A percentile compares a stretch with the other conserved stretches of the same genome.
Conservation (phyloP, 805 yeast genomes). For the Yarrowia divulgata region DNA sequence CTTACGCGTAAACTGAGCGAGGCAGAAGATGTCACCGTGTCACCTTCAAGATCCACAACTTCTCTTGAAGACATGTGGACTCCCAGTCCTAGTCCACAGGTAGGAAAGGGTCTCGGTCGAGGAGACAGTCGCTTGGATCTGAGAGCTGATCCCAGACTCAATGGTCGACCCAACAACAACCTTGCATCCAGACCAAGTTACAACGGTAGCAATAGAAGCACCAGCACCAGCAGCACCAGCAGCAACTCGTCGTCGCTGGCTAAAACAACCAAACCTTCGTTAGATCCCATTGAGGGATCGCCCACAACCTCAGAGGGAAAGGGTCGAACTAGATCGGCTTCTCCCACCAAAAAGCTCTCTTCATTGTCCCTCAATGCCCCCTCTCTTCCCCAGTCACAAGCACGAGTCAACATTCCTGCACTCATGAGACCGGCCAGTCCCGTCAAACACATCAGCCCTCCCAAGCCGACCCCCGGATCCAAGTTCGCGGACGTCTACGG, state of each 20-base stretch:
- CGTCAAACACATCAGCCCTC: conserved; percentile 13
- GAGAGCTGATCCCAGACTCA: conserved; percentile 5
- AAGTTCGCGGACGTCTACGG: conserved; percentile 36
- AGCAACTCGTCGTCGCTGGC: background rate
- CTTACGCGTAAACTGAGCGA: conserved; percentile 26
- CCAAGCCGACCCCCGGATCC: conserved; percentile 14
- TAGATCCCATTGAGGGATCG: conserved; percentile 33
- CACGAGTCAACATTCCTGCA: conserved; percentile 23
- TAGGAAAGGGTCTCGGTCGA: background rate
- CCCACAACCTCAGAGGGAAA: conserved; percentile 1
- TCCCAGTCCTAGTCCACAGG: conserved; percentile 30
- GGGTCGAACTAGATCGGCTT: conserved; percentile 1
- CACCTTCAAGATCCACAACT: conserved; percentile 9
- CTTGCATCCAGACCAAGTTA: background rate
- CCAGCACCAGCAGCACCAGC: no score
- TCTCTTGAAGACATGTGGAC: conserved; percentile 24
- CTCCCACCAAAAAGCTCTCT: conserved; percentile 19
- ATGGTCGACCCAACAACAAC: background rate
- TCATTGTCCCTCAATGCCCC: conserved; percentile 10
- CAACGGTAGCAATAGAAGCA: background rate
- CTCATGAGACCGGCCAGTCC: conserved; percentile 38
- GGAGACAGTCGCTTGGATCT: conserved; percentile 8
- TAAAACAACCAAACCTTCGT: background rate
- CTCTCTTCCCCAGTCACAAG: conserved; percentile 14
- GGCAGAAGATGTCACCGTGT: background rate